Evolutionary conservation across 148 eudicot species (phyloP).

Genomic region (Fallopia convolvulus): DNA sequence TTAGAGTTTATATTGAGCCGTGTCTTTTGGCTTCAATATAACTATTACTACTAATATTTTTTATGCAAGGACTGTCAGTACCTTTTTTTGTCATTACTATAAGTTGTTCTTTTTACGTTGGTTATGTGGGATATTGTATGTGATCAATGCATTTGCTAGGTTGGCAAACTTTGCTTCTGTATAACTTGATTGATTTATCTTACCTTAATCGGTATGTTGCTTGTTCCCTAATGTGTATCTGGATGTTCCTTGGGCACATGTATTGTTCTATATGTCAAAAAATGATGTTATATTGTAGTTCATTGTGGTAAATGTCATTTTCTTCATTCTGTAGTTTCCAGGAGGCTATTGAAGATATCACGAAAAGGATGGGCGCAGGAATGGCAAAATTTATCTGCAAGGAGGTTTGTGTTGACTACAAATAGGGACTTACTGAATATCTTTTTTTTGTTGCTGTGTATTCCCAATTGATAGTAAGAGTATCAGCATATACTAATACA

Average conservation of each 20-base stretch:
- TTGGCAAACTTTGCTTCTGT: not conserved
- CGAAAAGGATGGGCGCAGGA: conserved; percentile 91
- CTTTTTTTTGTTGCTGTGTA: not conserved
- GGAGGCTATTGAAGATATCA: conserved; percentile 78
- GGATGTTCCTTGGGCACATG: not conserved
- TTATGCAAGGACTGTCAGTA: not conserved
- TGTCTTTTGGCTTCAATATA: not conserved
- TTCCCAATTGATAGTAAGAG: not conserved
- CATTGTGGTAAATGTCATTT: not conserved
- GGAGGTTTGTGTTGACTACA: conserved; percentile 49
- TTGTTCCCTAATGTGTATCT: not conserved
- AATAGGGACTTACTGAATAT: not conserved
- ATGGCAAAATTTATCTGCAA: conserved; percentile 92
- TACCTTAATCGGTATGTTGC: not conserved
- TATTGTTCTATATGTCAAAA: not conserved
- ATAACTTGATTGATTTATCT: not conserved
- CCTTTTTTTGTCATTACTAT: not conserved
- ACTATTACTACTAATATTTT: not conserved
- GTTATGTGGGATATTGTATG: not conserved
- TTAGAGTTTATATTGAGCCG: not conserved
- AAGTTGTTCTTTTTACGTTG: not conserved
- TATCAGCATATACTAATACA: not conserved
- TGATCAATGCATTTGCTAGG: not conserved
- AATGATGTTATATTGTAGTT: not conserved
- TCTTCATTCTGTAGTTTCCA: conserved; percentile 54